Evolutionary conservation across 2,329 filamentous ascomycete species (phyloP), one percentile per base, ranked within the genome.

Genomic region (Ophiosphaerella narmari): DNA sequence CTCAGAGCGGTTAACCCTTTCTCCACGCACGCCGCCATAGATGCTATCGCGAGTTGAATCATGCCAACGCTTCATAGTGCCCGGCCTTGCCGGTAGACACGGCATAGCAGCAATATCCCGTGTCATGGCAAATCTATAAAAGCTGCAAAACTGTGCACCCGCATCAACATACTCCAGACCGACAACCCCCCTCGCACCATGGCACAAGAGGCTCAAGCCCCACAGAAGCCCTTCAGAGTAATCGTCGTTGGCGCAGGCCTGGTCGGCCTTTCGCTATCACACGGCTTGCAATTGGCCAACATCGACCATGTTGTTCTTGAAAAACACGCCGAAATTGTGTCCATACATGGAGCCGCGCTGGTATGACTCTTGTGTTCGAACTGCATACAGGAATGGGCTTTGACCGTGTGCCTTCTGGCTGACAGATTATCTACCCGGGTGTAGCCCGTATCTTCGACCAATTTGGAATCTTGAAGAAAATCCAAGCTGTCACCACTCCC

Each of bases 241-340:
- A 39, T 62, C 18, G 49, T 66, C 5, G 59, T 54, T 7, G 62
- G 63, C 16, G 62, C 54, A 14, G 52, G 61, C 32, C 44, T 65
- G 3, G 54, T 61, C 9, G 60, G 63, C 4, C 48, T 66, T 4
- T 50, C 54, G 9, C 37, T 64, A 16, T 58, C 63, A 4, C 57
- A 63, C 36, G 52, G 53, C 8, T 41, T 67, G 3, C 53, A 65
- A 39, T 53, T 57, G 8, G 50, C 53, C 29, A 51, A 57, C 14
- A 66, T 66, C 36, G 58, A 66, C 13, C 63, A 59, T 46, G 21
- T 66, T 7, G 49, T 68, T 26, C 52, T 68, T 12, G 65, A 68
- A 48, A 60, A 60, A 24, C 54, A 62, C 36, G 37, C 42, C 6
- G 37, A 60, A 16, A 58, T 65, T 9, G 52, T 59, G 1, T 62